Evolutionary conservation across 306 rosid genomes (phyloP).

Genomic region (Urtica urens): DNA sequence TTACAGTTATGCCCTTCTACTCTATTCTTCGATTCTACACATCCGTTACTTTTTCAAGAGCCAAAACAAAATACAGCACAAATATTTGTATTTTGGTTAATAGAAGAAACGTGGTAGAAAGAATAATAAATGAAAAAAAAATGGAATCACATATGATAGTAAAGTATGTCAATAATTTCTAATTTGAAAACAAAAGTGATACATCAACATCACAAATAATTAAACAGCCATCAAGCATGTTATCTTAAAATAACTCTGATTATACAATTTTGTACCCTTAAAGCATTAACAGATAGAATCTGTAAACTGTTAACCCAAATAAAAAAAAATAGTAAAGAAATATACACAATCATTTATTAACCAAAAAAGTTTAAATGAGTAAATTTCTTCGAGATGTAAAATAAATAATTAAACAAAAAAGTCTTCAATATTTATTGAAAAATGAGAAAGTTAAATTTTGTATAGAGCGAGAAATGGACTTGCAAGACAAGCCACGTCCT

Average conservation of each 20-base stretch:
- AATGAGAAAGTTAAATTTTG: background rate
- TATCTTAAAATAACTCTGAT: background rate
- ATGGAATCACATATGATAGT: background rate
- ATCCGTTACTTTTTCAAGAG: background rate
- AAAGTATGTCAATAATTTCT: background rate
- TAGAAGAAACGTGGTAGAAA: background rate
- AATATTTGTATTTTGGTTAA: background rate
- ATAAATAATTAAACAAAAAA: background rate
- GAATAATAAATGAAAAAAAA: background rate
- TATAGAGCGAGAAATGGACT: constrained; percentile 2
- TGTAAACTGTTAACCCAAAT: background rate
- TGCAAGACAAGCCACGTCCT: constrained; percentile 26
- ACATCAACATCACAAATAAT: background rate
- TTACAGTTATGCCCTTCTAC: background rate
- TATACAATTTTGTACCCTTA: background rate
- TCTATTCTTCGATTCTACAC: background rate
- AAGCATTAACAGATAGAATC: background rate
- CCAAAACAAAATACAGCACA: background rate
- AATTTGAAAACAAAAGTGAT: background rate
- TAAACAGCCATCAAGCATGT: background rate
- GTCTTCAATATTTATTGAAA: background rate
- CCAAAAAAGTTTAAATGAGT: too few species aligned
- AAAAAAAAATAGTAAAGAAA: too few species aligned
- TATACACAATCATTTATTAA: too few species aligned
- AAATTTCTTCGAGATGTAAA: too few species aligned